A percentile compares a stretch with the other conserved stretches of the same genome.
These are phyloP conservation scores for Epicoccum sorghinum DNA, from an alignment of 2,329 filamentous ascomycete species.

Conservation along the genomic window DNA sequence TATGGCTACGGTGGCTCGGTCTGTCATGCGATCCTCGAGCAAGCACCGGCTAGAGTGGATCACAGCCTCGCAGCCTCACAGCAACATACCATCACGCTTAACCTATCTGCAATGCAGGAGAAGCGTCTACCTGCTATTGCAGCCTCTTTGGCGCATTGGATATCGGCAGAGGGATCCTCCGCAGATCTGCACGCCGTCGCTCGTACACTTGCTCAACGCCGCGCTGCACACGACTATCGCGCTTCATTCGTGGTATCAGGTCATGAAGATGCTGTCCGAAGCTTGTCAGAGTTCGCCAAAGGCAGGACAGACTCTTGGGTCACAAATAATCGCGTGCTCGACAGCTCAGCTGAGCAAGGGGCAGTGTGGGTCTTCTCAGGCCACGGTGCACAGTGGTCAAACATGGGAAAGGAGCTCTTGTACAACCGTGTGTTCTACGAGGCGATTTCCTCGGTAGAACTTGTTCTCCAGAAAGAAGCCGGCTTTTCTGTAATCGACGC, in stretches of 20 bases:
- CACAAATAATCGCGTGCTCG: slow-evolving; percentile 16
- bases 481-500: slow-evolving; percentile 28
- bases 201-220: slow-evolving; percentile 37
- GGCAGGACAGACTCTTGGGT: slow-evolving; percentile 11
- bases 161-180: slow-evolving; percentile 23
- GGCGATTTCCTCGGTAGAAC: slow-evolving; percentile 35
- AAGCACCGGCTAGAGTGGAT: slow-evolving; percentile 22
- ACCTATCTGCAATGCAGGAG: slow-evolving; percentile 43
- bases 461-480: slow-evolving; percentile 22
- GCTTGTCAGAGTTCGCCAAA: slow-evolving; percentile 22
- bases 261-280: slow-evolving; percentile 27
- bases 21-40: slow-evolving; percentile 52
- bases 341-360: slow-evolving; percentile 20
- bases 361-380: slow-evolving; percentile 52
- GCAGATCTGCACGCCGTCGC: slow-evolving; percentile 28
- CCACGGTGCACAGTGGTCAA: slow-evolving; percentile 52
- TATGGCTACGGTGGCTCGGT: slow-evolving; percentile 55
- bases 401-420: slow-evolving; percentile 51
- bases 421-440: slow-evolving; percentile 28
- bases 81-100: slow-evolving; percentile 16
- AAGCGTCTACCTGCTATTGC: slow-evolving; percentile 36
- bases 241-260: slow-evolving; percentile 29
- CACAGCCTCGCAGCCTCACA: neutral
- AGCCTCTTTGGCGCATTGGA: slow-evolving; percentile 28
- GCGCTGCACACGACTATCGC: slow-evolving; percentile 44